Conservation (phyloP, 768 basidiomycete species). For the Mycena filopes region DNA sequence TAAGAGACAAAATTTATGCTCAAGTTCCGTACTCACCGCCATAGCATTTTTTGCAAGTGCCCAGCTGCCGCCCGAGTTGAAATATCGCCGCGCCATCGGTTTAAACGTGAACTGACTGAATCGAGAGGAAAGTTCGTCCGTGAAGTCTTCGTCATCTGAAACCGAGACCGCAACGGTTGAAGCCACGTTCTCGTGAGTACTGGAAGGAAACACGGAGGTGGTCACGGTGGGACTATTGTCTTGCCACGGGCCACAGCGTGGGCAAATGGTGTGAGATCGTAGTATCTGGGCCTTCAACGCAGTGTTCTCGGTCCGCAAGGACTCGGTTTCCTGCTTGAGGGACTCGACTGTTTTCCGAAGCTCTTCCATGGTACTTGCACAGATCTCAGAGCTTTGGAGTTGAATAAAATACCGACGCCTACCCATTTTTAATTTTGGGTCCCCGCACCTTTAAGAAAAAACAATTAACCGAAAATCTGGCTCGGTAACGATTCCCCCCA, state of each 20-base stretch:
- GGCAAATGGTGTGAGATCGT: not conserved
- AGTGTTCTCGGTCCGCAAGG: not conserved
- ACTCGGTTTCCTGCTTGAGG: no score
- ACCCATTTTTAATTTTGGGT: no score
- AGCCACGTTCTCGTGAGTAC: not conserved
- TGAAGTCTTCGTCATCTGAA: not conserved
- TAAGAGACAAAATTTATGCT: slow-evolving; percentile 36
- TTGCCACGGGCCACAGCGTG: slow-evolving; percentile 1
- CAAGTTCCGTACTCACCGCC: slow-evolving; percentile 44
- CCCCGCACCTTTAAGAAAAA: no score
- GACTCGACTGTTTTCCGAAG: no score
- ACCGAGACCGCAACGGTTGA: not conserved
- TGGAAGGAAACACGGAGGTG: not conserved
- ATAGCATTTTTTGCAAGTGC: slow-evolving; percentile 54
- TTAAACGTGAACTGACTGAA: not conserved
- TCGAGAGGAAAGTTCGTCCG: not conserved
- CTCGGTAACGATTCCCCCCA: no score
- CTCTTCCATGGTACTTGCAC: not conserved
- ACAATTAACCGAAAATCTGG: no score
- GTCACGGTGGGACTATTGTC: not conserved
- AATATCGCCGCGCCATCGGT: slow-evolving; percentile 37
- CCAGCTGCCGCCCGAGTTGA: slow-evolving; percentile 54
- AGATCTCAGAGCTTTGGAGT: not conserved
- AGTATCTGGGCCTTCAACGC: slow-evolving; percentile 2
- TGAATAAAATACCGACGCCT: not conserved